phyloP scores from a whole-genome alignment of 1,284 basidiomycete species.

The Mycena citricolor region DNA sequence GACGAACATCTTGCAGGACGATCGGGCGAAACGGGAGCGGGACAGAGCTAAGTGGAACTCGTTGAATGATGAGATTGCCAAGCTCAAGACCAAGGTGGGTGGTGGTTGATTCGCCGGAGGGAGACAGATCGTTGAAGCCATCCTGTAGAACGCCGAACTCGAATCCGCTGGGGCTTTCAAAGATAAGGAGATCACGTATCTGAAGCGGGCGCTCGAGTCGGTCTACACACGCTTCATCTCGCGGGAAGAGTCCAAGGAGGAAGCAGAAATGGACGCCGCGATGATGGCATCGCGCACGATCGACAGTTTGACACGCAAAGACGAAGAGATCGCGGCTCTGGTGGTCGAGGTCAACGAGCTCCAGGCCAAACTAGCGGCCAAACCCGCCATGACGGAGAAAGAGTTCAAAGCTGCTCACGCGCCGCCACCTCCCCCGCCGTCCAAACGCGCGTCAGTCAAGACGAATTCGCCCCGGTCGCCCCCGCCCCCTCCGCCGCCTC shows the following conservation, averaged over 20 bases:
- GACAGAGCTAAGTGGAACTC: conserved; percentile 74
- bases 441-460: no score
- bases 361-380: conserved; percentile 48
- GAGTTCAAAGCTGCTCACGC: conserved; percentile 69
- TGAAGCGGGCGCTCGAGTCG: conserved; percentile 83
- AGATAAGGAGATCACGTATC: conserved; percentile 73
- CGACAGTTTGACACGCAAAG: conserved; percentile 69
- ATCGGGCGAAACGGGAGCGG: conserved; percentile 74
- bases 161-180: conserved; percentile 52
- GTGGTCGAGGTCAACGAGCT: conserved; percentile 53
- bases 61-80: conserved; percentile 75
- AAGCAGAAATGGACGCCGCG: conserved; percentile 63
- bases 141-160: conserved; percentile 54
- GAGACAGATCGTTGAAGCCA: no score
- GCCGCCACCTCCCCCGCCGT: conserved; percentile 62
- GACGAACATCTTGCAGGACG: conserved; percentile 50
- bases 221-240: conserved; percentile 77
- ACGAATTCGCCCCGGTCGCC: no score
- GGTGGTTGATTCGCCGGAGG: no score
- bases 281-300: conserved; percentile 72
- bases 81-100: conserved; percentile 65
- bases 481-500: no score
- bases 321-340: conserved; percentile 62
- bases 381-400: conserved; percentile 64
- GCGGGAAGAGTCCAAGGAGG: conserved; percentile 46